Evolutionary conservation across 169 alveolate genomes (phyloP).

Genomic region (Theileria equi): DNA sequence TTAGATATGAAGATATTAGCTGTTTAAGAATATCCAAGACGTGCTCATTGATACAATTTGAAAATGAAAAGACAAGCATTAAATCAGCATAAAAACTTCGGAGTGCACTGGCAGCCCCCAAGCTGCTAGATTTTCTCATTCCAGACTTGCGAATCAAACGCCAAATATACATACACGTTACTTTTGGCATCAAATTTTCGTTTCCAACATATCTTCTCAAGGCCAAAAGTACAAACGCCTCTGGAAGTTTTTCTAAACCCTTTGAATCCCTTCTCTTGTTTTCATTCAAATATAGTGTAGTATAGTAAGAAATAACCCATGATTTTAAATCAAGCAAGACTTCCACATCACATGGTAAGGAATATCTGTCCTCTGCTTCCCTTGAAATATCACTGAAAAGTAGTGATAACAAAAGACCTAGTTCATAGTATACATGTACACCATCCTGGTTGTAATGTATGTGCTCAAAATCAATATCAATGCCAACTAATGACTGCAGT

Average conservation of each 20-base stretch:
- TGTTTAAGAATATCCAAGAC: slow-evolving; percentile 27
- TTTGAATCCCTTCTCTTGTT: slow-evolving; percentile 8
- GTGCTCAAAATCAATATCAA: slow-evolving; percentile 36
- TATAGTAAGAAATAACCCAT: slow-evolving; percentile 45
- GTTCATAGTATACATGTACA: slow-evolving; percentile 30
- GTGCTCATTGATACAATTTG: neutral
- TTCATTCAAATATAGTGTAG: slow-evolving; percentile 17
- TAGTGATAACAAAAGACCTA: slow-evolving; percentile 34
- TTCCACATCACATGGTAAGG: slow-evolving; percentile 26
- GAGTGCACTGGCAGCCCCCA: slow-evolving; percentile 44
- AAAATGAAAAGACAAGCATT: slow-evolving; percentile 1
- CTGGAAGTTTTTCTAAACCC: slow-evolving; percentile 1
- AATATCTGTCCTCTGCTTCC: slow-evolving; percentile 60
- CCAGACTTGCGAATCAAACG: slow-evolving; percentile 38
- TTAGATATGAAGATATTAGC: slow-evolving; percentile 21
- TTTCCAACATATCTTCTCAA: slow-evolving; percentile 36
- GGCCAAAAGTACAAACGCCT: slow-evolving; percentile 18
- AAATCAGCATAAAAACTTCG: slow-evolving; percentile 19
- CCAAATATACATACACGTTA: slow-evolving; percentile 36
- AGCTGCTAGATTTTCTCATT: slow-evolving; percentile 15
- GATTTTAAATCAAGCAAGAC: slow-evolving; percentile 42
- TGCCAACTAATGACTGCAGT: slow-evolving; percentile 44
- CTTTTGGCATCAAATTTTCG: slow-evolving; percentile 25
- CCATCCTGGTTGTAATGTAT: slow-evolving; percentile 14
- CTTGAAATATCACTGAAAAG: slow-evolving; percentile 34